Conservation (phyloP, 495 filamentous ascomycete species). For the Tuber brumale region DNA sequence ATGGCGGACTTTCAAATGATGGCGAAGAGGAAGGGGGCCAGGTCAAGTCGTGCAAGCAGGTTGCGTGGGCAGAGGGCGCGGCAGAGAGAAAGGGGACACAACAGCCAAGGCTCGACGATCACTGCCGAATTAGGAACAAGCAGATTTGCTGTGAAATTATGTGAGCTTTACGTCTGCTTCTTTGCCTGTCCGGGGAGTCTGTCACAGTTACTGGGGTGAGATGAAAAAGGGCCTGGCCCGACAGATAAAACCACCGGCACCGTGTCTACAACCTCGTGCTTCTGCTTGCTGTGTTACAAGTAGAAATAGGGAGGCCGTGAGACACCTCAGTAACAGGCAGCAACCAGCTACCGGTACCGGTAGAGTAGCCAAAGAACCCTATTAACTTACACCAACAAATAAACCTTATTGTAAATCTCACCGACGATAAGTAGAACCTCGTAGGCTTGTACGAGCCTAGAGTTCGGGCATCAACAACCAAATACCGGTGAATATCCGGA, state of each 20-base stretch:
- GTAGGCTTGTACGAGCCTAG: neutral
- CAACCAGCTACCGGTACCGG: neutral
- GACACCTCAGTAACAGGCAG: neutral
- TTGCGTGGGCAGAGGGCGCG: conserved; percentile 30
- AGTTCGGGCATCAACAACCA: neutral
- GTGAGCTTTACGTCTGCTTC: conserved; percentile 29
- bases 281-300: neutral
- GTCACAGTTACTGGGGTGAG: neutral
- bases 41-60: conserved; percentile 17
- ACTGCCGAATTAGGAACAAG: conserved; percentile 23
- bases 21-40: conserved; percentile 43
- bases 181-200: neutral
- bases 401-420: neutral
- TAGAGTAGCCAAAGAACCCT: neutral
- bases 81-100: conserved; percentile 38
- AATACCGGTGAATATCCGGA: neutral
- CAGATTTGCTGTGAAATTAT: conserved; percentile 37
- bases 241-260: neutral
- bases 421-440: neutral
- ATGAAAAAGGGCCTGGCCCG: neutral
- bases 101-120: conserved; percentile 34
- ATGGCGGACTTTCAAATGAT: conserved; percentile 41
- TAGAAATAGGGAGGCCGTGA: neutral
- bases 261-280: neutral
- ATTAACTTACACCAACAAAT: neutral